Conservation (phyloP, 495 filamentous ascomycete genomes). For the Chaetomium tenue region DNA sequence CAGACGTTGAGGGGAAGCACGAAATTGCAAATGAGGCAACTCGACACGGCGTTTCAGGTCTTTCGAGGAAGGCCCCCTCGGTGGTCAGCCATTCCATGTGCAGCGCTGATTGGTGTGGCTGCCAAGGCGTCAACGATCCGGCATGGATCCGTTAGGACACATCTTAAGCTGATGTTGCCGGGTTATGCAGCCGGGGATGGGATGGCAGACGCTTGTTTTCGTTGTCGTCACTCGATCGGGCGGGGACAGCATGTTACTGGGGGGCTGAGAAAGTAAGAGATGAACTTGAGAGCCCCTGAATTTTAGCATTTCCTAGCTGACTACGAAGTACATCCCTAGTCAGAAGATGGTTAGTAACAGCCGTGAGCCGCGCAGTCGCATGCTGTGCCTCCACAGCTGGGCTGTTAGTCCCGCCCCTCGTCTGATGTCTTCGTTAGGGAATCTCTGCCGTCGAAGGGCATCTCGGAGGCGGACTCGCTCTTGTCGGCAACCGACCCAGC, state of each 20-base stretch:
- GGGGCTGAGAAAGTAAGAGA: not conserved
- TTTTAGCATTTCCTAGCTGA: not conserved
- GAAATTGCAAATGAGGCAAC: conserved; percentile 18
- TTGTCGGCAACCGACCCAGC: not conserved
- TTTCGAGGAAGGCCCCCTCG: conserved; percentile 18
- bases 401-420: not conserved
- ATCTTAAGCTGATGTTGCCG: conserved; percentile 24
- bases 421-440: not conserved
- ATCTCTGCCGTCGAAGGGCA: conserved; percentile 1
- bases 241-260: not conserved
- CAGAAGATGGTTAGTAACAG: not conserved
- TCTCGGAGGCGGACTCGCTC: not conserved
- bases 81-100: conserved; percentile 3
- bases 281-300: conserved; percentile 11
- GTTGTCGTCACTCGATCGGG: not conserved
- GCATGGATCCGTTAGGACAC: conserved; percentile 25
- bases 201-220: conserved; percentile 10
- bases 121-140: not conserved
- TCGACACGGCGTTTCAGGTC: conserved; percentile 28
- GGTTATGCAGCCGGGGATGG: conserved; percentile 15
- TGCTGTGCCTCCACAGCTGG: not conserved
- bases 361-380: not conserved
- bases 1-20: not conserved
- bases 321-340: too few species aligned
- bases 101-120: conserved; percentile 22